Percentiles rank a stretch among this genome's conserved stretches.
These are phyloP conservation scores for Alternaria angustiovoidea DNA, from an alignment of 2,329 filamentous ascomycete species.

Conservation along the genomic window DNA sequence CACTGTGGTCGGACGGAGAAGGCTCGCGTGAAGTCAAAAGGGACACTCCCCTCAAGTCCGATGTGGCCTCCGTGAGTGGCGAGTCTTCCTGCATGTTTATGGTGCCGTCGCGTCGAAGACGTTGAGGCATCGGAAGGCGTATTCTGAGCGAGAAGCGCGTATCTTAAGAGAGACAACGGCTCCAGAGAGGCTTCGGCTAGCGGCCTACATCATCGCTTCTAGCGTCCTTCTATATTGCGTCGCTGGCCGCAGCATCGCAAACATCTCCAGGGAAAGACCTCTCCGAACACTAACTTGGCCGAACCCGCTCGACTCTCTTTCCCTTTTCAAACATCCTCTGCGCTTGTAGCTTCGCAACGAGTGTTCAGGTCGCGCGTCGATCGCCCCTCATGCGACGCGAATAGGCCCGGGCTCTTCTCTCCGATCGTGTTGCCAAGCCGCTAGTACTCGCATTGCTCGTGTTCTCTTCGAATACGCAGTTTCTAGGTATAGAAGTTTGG, in stretches of 20 bases:
- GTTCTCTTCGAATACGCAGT: neutral
- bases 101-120: neutral
- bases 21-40: neutral
- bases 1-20: neutral
- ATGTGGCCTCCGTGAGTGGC: conserved; percentile 18
- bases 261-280: neutral
- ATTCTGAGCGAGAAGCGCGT: conserved; percentile 4
- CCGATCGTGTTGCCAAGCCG: neutral
- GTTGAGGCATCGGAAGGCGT: neutral
- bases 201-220: neutral
- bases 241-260: neutral
- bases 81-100: conserved; percentile 26
- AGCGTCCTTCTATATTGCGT: neutral
- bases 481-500: neutral
- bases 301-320: neutral
- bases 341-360: neutral
- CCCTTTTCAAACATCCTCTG: neutral
- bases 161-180: neutral
- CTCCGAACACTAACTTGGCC: neutral
- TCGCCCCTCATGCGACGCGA: neutral
- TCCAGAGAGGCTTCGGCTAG: neutral
- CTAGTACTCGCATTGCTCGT: neutral
- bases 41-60: neutral
- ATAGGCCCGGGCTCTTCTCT: neutral
- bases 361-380: neutral